Evolutionary conservation across 495 filamentous ascomycete genomes (phyloP).

Genomic region (Podospora pseudoanserina): DNA sequence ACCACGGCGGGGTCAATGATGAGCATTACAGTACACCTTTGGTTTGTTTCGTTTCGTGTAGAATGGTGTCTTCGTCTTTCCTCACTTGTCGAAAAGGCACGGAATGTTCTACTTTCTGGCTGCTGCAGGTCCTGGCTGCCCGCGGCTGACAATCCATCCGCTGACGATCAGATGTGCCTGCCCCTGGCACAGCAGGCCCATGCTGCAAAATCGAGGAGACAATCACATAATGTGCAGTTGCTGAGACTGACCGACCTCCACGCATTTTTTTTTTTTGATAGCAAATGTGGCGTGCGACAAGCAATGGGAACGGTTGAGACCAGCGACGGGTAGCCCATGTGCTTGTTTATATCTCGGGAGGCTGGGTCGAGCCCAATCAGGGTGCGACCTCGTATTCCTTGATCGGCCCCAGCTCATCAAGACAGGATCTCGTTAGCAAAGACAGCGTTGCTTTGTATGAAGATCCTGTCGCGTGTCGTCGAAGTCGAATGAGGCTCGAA

Average conservation of each 20-base stretch:
- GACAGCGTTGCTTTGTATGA: not conserved
- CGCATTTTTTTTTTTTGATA: not conserved
- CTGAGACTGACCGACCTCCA: not conserved
- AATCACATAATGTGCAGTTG: not conserved
- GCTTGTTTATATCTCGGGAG: not conserved
- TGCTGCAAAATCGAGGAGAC: slow-evolving; percentile 13
- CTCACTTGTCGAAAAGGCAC: not conserved
- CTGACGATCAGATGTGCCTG: slow-evolving; percentile 11
- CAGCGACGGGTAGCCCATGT: not conserved
- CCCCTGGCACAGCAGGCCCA: no score
- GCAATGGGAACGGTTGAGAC: not conserved
- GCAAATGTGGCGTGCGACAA: not conserved
- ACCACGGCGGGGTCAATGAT: no score
- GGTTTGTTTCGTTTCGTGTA: not conserved
- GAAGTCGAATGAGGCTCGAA: not conserved
- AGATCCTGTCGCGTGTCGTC: not conserved
- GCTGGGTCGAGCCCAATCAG: not conserved
- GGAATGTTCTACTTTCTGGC: not conserved
- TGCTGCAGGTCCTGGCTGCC: not conserved
- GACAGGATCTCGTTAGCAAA: not conserved
- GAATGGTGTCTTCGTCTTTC: not conserved
- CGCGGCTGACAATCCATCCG: slow-evolving; percentile 15
- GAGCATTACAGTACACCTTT: not conserved
- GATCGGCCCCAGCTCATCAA: not conserved
- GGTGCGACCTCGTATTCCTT: not conserved